Percentiles rank a stretch among this genome's conserved stretches.
Evolutionary conservation across 352 stramenopile genomes (phyloP).

Genomic region (Saprolegnia parasitica): DNA sequence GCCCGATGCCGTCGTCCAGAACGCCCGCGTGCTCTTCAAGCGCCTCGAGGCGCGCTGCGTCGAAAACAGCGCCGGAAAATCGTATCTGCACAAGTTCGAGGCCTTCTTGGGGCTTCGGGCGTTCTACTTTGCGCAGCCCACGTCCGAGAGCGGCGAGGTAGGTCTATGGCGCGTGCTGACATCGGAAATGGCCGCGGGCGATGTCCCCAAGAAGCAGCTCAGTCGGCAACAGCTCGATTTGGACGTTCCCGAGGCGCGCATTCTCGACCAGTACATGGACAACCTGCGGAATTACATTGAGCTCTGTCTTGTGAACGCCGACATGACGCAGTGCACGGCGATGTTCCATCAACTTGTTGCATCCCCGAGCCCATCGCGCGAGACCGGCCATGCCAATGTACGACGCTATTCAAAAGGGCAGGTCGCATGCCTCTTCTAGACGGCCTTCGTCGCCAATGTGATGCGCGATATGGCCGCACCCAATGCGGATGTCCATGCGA

Average conservation of each 20-base stretch:
- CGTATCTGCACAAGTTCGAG: slow-evolving; percentile 17
- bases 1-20: not conserved
- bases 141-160: not conserved
- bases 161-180: not conserved
- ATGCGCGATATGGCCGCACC: not conserved
- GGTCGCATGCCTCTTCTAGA: too few relatives aligned
- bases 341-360: slow-evolving; percentile 4
- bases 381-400: not conserved
- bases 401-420: too few relatives aligned
- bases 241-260: not conserved
- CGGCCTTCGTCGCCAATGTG: not conserved
- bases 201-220: slow-evolving; percentile 1
- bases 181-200: not conserved
- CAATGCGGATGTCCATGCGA: not conserved
- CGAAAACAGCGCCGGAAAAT: not conserved
- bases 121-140: not conserved
- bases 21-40: not conserved
- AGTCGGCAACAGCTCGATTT: not conserved
- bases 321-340: not conserved
- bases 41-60: not conserved
- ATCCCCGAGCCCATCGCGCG: not conserved
- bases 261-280: slow-evolving; percentile 22
- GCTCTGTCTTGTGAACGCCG: slow-evolving; percentile 11
- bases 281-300: slow-evolving; percentile 27
- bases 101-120: slow-evolving; percentile 11